Evolutionary conservation across 1,284 basidiomycete species (phyloP).

Genomic region (Tilletia horrida): DNA sequence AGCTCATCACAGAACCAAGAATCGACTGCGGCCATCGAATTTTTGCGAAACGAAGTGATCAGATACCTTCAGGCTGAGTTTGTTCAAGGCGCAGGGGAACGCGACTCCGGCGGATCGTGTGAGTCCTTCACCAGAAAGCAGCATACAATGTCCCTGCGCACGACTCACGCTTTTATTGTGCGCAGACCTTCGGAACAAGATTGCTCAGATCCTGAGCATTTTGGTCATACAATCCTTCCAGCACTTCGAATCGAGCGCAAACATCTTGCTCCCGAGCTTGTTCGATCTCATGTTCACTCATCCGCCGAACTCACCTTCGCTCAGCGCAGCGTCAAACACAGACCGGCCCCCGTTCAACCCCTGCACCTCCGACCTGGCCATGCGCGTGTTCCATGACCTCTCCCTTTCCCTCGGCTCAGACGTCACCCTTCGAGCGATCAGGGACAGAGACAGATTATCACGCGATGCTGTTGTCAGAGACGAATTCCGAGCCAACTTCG

Average conservation of each 20-base stretch:
- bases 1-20: constrained; percentile 26
- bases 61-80: constrained; percentile 49
- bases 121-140: constrained; percentile 15
- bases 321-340: constrained; percentile 81
- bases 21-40: constrained; percentile 40
- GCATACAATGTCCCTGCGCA: neutral
- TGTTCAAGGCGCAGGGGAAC: constrained; percentile 34
- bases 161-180: neutral
- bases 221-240: constrained; percentile 86
- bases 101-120: constrained; percentile 39
- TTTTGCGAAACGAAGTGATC: constrained; percentile 48
- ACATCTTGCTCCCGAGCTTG: constrained; percentile 60
- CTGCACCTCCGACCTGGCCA: constrained; percentile 70
- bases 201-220: constrained; percentile 91
- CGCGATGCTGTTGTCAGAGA: constrained; percentile 52
- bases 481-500: constrained; percentile 60
- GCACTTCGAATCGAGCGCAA: constrained; percentile 75
- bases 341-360: constrained; percentile 73
- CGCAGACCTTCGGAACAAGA: constrained; percentile 87
- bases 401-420: constrained; percentile 53
- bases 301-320: constrained; percentile 57
- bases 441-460: constrained; percentile 47
- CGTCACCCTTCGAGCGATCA: constrained; percentile 47
- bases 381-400: constrained; percentile 52
- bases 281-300: constrained; percentile 55